Base-by-base conservation (phyloP, 306 rosid species). In the Fragaria nilgerrensis region DNA sequence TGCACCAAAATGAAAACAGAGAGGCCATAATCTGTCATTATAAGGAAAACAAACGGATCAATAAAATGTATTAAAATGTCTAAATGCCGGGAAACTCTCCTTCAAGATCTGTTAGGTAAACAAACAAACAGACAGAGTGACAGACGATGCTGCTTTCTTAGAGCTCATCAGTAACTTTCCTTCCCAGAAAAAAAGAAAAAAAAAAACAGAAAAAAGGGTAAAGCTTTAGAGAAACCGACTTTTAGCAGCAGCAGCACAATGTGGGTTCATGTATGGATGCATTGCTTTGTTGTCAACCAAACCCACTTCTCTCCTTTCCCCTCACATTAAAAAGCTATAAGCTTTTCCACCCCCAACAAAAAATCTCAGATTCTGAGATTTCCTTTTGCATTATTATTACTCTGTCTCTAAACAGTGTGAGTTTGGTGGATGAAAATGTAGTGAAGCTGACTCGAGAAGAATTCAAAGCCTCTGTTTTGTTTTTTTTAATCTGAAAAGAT, bases 361-460 rank as follows among this genome's bases (percentile, higher is more conserved):
- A 13, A 61, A 62, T 62, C 68, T 29, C 68, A 29, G 68, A 16
- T 6, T 14, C 39, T 29, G 68, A 29, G 68, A 29, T 62, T 29
- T 29, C n/a, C 17, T 62, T 62, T 29, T 19, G 48, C 14, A 44
- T 44, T 63, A 9, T 58, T 13, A 0, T 20, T 9, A 10, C 20
- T 32, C 11, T 47, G 52, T 34, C 23, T 73, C 79, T 67, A 74
- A 81, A 82, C 71, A 70, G 74, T 70, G 82, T 25, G 77, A 77
- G 80, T 77, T 80, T 73, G 85, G 84, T 78, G 80, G 79, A 80
- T 82, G 83, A 81, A 86, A 72, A 81, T 75, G 90, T 82, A 79
- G 59, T 19, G 65, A 64, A 84, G 84, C 90, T 82, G 76, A 84
- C 90, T 58, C 59, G 52, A 62, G 37, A 32, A 29, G 17, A 37